Conservation (phyloP, 768 basidiomycete species). For the Kwoniella mangroviensis region DNA sequence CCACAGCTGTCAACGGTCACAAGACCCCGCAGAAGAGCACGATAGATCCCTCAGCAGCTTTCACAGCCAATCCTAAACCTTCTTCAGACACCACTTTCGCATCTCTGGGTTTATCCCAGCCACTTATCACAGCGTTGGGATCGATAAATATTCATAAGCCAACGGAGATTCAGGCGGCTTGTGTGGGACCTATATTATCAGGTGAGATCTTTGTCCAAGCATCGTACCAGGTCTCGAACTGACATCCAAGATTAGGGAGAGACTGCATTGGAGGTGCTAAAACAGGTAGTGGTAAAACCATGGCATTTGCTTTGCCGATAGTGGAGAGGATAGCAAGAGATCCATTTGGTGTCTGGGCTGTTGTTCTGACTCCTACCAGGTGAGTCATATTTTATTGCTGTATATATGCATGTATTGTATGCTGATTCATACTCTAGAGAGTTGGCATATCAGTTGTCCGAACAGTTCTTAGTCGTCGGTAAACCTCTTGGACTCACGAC, state of each 20-base stretch:
- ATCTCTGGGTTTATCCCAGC: conserved; percentile 59
- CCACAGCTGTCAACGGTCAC: neutral
- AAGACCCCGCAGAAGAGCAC: neutral
- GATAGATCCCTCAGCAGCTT: conserved; percentile 2
- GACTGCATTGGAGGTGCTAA: conserved; percentile 98
- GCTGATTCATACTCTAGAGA: conserved; percentile 65
- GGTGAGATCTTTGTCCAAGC: conserved; percentile 62
- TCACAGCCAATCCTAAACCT: conserved; percentile 30
- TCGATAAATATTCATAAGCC: conserved; percentile 84
- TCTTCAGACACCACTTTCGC: conserved; percentile 50
- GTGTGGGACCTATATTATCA: conserved; percentile 82
- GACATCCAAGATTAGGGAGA: conserved; percentile 66
- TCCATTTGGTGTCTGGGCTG: conserved; percentile 91
- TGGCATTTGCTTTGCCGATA: conserved; percentile 95
- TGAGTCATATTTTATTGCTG: conserved; percentile 60
- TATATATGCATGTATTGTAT: neutral
- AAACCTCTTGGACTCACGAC: conserved; percentile 78
- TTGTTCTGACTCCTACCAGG: conserved; percentile 95
- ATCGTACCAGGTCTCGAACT: neutral
- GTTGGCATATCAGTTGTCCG: conserved; percentile 94
- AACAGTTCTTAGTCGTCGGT: conserved; percentile 92
- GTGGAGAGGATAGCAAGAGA: conserved; percentile 83
- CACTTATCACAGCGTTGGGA: conserved; percentile 68
- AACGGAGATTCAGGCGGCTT: conserved; percentile 86
- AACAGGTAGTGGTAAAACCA: conserved; percentile 96